Percentiles rank a stretch among this genome's conserved stretches.
These are phyloP conservation scores for Cystobasidiaceae sp. DNA, from an alignment of 1,284 basidiomycete species.

Conservation along the genomic window DNA sequence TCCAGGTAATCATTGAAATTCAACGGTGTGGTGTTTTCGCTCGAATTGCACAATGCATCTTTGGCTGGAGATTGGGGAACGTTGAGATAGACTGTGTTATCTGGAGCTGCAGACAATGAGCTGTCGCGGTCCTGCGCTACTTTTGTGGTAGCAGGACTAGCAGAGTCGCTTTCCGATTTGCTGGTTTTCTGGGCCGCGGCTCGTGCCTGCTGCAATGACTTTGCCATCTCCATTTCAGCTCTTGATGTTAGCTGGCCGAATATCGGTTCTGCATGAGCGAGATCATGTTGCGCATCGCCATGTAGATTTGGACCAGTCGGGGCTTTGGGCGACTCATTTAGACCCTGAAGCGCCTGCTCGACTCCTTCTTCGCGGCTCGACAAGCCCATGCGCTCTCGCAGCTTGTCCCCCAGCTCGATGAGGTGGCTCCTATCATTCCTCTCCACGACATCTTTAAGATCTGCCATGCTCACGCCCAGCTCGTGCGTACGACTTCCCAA, in stretches of 20 bases:
- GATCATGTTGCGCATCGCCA: too few species aligned
- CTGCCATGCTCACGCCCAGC: background rate
- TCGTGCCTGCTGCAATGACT: too few species aligned
- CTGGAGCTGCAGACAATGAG: too few species aligned
- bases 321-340: background rate
- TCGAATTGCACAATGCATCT: too few species aligned
- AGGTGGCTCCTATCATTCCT: background rate
- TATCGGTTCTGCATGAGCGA: background rate
- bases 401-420: background rate
- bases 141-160: too few species aligned
- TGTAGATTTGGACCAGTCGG: background rate
- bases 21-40: too few species aligned
- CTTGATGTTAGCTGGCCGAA: background rate
- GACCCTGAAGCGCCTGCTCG: background rate
- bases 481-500: background rate
- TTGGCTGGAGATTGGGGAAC: too few species aligned
- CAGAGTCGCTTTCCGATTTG: too few species aligned
- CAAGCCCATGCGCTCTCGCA: background rate
- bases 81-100: too few species aligned
- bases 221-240: background rate
- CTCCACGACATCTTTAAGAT: constrained; percentile 5
- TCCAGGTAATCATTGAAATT: too few species aligned
- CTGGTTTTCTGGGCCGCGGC: too few species aligned
- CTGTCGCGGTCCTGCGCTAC: too few species aligned
- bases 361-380: background rate